phyloP scores from a whole-genome alignment of 2,329 filamentous ascomycete species.

The Cadophora malorum region DNA sequence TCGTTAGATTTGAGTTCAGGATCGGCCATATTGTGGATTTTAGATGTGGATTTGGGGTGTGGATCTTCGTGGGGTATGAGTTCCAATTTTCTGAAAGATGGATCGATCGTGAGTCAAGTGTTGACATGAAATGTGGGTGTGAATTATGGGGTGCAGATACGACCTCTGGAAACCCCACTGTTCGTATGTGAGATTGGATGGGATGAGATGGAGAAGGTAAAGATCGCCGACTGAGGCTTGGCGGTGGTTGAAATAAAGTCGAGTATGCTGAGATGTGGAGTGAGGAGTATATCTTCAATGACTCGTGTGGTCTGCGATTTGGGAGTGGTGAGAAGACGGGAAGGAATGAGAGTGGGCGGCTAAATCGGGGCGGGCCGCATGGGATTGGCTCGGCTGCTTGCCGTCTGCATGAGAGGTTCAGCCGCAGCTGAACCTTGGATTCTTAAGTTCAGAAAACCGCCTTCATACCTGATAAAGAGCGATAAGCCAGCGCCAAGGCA shows the following conservation, averaged over 20 bases:
- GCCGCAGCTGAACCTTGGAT: slow-evolving; percentile 6
- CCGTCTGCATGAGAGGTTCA: neutral
- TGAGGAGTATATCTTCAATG: slow-evolving; percentile 9
- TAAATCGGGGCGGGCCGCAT: neutral
- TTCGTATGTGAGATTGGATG: neutral
- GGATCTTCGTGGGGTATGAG: neutral
- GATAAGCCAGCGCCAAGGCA: neutral
- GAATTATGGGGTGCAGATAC: neutral
- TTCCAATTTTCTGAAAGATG: neutral
- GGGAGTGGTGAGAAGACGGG: neutral
- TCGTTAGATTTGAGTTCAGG: neutral
- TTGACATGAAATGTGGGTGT: neutral
- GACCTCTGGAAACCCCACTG: neutral
- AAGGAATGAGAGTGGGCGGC: neutral
- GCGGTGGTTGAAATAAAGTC: slow-evolving; percentile 11
- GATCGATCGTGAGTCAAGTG: neutral
- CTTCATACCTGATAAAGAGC: no score
- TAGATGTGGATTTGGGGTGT: neutral
- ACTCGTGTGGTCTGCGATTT: neutral
- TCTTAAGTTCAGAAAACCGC: no score
- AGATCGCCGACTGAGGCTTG: neutral
- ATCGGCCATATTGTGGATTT: slow-evolving; percentile 5
- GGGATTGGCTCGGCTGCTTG: neutral
- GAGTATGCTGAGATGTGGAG: neutral
- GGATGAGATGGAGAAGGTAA: neutral